Base-by-base conservation (phyloP, 768 basidiomycete genomes). In the Boletus rubroflammeus region DNA sequence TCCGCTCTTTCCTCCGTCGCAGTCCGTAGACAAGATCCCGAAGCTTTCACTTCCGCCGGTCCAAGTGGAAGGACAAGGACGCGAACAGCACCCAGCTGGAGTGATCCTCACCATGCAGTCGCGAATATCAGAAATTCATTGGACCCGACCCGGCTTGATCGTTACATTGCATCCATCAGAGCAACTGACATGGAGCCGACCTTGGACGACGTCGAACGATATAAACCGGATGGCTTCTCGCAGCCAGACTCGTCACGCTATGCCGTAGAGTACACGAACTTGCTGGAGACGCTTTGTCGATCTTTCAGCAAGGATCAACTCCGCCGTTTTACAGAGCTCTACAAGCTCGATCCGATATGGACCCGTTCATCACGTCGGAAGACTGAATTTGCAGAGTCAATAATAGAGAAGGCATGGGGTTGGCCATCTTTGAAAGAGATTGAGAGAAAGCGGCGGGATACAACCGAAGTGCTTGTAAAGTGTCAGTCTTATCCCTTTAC, bases 301-400 rank as follows among this genome's bases (percentile, higher is more conserved):
- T 81, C 88, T 17, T 91, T 91, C 68, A 85, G 77, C 57, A 75
- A 72, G 52, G 71, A 75, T 28, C 88, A 90, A 63, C 73, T 91
- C 26, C 78, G 76, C 34, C 62, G 72, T 34, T 84, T 88, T 59
- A 61, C 81, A 11, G 67, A 73, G 51, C 61, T 80, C 39, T 84
- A 83, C 60, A 73, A 73, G 19, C 62, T 84, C 26, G 64, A 71
- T 7, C 59, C 63, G 7, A 64, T 61, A 50, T 73, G 66, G 71
- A 63, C 67, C 7, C 69, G 70, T 39, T 63, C 57, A 5, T 70
- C 62, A 41, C 64, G 67, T 46, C 74, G 66, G 41, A 82, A 80
- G 61, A 62, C 67, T 53, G 62, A 73, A 35, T 72, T 69, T 59
- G 80, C 78, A 38, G 73, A 73, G 42, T 71, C 75, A 45, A 82